phyloP scores from a whole-genome alignment of 108 stramenopile species.

The Nitzschia sp. region DNA sequence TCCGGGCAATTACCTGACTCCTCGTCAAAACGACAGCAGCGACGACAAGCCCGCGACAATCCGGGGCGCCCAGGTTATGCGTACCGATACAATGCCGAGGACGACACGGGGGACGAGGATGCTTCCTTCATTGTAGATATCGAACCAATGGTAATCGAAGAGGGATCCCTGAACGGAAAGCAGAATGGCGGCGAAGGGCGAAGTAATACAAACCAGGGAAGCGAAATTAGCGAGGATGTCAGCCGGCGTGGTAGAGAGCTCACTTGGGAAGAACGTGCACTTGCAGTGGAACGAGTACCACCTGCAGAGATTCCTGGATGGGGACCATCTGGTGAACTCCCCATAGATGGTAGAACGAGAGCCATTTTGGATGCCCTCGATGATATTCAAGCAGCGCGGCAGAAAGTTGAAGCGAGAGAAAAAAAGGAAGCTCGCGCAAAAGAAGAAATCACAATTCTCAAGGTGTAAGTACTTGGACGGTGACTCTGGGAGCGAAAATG shows the following conservation, averaged over 20 bases:
- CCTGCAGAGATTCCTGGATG: slow-evolving; percentile 62
- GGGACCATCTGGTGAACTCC: slow-evolving; percentile 74
- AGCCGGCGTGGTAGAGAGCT: background rate
- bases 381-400: slow-evolving; percentile 59
- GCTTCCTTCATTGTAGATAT: slow-evolving; percentile 33
- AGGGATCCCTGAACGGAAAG: background rate
- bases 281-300: slow-evolving; percentile 76
- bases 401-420: slow-evolving; percentile 47
- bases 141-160: slow-evolving; percentile 12
- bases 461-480: slow-evolving; percentile 39
- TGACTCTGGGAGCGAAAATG: slow-evolving; percentile 1
- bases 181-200: background rate
- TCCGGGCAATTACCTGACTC: background rate
- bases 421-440: slow-evolving; percentile 54
- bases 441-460: slow-evolving; percentile 66
- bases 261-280: slow-evolving; percentile 17
- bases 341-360: slow-evolving; percentile 59
- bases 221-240: background rate
- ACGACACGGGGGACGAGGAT: slow-evolving; percentile 41
- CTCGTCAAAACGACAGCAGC: slow-evolving; percentile 1
- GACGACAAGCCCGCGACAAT: slow-evolving; percentile 3
- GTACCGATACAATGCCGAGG: slow-evolving; percentile 52
- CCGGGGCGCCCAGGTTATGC: slow-evolving; percentile 57
- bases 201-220: background rate
- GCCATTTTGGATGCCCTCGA: slow-evolving; percentile 72